A percentile compares a stretch with the other conserved stretches of the same genome.
phyloP scores from a whole-genome alignment of 257 asterid species.

The Osmanthus fragrans region DNA sequence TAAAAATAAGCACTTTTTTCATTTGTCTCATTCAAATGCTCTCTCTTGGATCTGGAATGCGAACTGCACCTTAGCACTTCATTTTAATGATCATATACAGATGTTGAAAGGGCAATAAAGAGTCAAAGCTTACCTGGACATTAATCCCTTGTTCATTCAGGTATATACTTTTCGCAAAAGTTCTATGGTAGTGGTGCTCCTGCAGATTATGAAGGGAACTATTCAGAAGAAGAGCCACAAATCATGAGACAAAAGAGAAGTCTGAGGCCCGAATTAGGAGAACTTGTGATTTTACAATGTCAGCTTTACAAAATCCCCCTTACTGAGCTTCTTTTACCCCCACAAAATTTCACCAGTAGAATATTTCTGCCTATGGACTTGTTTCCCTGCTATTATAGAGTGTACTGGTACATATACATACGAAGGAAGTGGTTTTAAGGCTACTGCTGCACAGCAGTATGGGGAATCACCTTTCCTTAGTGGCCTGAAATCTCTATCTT shows the following conservation, averaged over 20 bases:
- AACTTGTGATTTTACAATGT: conserved; percentile 78
- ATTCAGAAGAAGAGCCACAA: conserved; percentile 68
- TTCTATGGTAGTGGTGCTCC: conserved; percentile 66
- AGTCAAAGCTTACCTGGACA: conserved; percentile 67
- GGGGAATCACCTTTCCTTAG: conserved; percentile 92
- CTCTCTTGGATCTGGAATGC: neutral
- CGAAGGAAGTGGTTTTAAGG: conserved; percentile 95
- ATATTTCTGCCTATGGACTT: conserved; percentile 91
- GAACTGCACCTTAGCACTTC: neutral
- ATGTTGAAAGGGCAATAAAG: conserved; percentile 5
- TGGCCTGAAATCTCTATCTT: conserved; percentile 74
- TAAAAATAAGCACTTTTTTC: no score
- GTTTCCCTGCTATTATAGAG: conserved; percentile 88
- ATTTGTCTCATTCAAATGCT: no score
- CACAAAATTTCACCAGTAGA: conserved; percentile 97
- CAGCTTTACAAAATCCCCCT: conserved; percentile 94
- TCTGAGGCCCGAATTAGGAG: conserved; percentile 60
- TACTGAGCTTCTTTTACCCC: conserved; percentile 87
- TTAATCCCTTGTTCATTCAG: conserved; percentile 93
- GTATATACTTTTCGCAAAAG: no score
- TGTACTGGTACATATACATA: conserved; percentile 79
- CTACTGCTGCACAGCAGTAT: conserved; percentile 93
- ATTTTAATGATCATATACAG: neutral
- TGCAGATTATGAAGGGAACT: conserved; percentile 64
- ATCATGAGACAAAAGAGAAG: conserved; percentile 58